Conservation (phyloP, 768 basidiomycete genomes). For the Podaxis sp. region DNA sequence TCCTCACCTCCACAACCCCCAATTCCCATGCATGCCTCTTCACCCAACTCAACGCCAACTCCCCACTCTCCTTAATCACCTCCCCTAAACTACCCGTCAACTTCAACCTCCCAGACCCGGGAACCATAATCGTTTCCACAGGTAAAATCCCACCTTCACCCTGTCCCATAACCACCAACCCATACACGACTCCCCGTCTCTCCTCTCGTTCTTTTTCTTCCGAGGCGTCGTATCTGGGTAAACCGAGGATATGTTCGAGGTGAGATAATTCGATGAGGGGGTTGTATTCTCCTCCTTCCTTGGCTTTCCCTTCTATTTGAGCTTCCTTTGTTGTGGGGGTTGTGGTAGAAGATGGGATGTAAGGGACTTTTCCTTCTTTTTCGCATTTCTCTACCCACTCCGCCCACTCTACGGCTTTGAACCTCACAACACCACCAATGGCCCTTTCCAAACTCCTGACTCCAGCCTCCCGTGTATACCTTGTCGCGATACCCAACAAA, state of each 20-base stretch:
- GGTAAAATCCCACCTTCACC: constrained; percentile 85
- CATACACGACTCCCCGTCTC: constrained; percentile 77
- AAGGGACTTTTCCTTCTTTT: constrained; percentile 19
- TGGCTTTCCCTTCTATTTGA: constrained; percentile 2
- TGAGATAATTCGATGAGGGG: constrained; percentile 64
- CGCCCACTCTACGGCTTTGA: constrained; percentile 91
- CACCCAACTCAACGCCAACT: constrained; percentile 91
- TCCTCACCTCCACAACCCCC: constrained; percentile 67
- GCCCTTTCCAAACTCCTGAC: constrained; percentile 89
- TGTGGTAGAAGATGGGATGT: not conserved
- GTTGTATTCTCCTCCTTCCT: constrained; percentile 44
- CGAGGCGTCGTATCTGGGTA: constrained; percentile 69
- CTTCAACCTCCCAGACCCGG: constrained; percentile 72
- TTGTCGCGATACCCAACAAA: constrained; percentile 68
- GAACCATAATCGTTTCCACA: constrained; percentile 79
- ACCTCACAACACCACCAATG: constrained; percentile 85
- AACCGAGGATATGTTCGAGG: constrained; percentile 82
- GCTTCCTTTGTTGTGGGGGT: not conserved
- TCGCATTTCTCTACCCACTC: constrained; percentile 52
- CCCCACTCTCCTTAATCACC: constrained; percentile 88
- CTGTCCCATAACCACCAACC: constrained; percentile 84
- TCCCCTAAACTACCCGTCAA: constrained; percentile 86
- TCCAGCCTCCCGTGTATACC: constrained; percentile 89
- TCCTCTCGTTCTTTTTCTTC: constrained; percentile 79
- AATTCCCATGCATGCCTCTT: constrained; percentile 81